Percentiles rank a stretch among this genome's conserved stretches.
Conservation (phyloP, 2,329 filamentous ascomycete genomes). For the Kalmusia sp. region DNA sequence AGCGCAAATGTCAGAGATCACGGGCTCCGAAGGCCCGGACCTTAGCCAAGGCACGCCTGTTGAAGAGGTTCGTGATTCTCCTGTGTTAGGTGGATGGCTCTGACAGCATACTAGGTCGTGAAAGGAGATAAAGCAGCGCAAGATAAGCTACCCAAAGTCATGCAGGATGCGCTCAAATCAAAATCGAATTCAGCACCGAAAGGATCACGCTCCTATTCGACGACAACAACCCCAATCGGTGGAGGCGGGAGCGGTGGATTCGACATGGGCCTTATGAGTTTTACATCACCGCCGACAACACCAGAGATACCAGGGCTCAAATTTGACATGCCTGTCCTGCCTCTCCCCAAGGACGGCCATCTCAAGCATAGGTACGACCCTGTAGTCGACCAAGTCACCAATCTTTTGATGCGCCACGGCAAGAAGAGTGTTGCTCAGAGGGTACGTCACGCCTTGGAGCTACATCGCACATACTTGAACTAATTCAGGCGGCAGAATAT, state of each 20-base stretch:
- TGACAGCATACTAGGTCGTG: slow-evolving; percentile 60
- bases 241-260: slow-evolving; percentile 13
- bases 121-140: slow-evolving; percentile 66
- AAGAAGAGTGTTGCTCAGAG: slow-evolving; percentile 90
- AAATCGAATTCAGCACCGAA: slow-evolving; percentile 49
- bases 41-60: slow-evolving; percentile 70
- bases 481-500: slow-evolving; percentile 70
- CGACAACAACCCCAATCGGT: slow-evolving; percentile 42
- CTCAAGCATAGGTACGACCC: slow-evolving; percentile 86
- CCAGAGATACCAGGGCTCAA: slow-evolving; percentile 67
- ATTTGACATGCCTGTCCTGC: slow-evolving; percentile 74
- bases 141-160: slow-evolving; percentile 70
- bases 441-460: slow-evolving; percentile 59
- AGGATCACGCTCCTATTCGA: slow-evolving; percentile 65
- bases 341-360: slow-evolving; percentile 68
- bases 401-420: slow-evolving; percentile 88
- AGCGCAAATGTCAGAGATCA: slow-evolving; percentile 64
- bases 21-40: slow-evolving; percentile 65
- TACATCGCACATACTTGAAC: not conserved
- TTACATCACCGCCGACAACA: slow-evolving; percentile 24
- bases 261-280: slow-evolving; percentile 41
- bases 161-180: slow-evolving; percentile 66
- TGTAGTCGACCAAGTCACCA: slow-evolving; percentile 84
- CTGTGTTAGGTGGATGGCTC: not conserved
- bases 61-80: slow-evolving; percentile 61